These are phyloP conservation scores for Delitschia confertaspora DNA, from an alignment of 495 filamentous ascomycete genomes.

Conservation along the genomic window DNA sequence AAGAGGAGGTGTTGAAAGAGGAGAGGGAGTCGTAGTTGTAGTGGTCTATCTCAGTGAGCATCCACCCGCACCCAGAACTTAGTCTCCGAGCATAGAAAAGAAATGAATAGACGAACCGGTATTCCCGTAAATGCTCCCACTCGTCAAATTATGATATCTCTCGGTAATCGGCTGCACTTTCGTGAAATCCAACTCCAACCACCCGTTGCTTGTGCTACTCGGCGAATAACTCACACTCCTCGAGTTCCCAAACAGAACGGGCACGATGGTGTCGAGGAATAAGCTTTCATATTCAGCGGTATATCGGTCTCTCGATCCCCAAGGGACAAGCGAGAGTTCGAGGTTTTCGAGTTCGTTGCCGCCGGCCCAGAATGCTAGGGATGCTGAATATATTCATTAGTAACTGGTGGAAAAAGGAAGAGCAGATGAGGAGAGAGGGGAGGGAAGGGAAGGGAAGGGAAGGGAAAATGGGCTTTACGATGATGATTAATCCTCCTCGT, in stretches of 20 bases:
- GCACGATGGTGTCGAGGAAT: constrained; percentile 52
- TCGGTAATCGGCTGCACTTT: constrained; percentile 50
- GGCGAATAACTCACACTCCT: constrained; percentile 60
- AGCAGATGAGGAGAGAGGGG: no score
- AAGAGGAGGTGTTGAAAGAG: constrained; percentile 48
- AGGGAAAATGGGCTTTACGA: constrained; percentile 21
- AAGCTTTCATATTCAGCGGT: constrained; percentile 52
- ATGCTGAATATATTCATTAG: no score
- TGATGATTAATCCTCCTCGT: constrained; percentile 58
- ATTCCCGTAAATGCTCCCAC: constrained; percentile 54
- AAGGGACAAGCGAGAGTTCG: constrained; percentile 42
- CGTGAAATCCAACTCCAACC: constrained; percentile 48
- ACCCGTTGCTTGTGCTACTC: constrained; percentile 59
- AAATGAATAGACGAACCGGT: constrained; percentile 31
- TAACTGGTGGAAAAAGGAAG: no score
- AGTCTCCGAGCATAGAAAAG: neutral
- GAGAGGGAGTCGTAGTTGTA: constrained; percentile 55
- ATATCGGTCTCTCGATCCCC: constrained; percentile 43
- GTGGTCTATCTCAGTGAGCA: constrained; percentile 38
- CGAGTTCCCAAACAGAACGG: constrained; percentile 54
- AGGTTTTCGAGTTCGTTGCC: constrained; percentile 58
- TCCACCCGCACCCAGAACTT: neutral
- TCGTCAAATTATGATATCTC: constrained; percentile 50
- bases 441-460: neutral
- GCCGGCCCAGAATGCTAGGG: constrained; percentile 58